A percentile compares a stretch with the other conserved stretches of the same genome.
phyloP scores from a whole-genome alignment of 345 rosid species.

The Eutrema japonicum region DNA sequence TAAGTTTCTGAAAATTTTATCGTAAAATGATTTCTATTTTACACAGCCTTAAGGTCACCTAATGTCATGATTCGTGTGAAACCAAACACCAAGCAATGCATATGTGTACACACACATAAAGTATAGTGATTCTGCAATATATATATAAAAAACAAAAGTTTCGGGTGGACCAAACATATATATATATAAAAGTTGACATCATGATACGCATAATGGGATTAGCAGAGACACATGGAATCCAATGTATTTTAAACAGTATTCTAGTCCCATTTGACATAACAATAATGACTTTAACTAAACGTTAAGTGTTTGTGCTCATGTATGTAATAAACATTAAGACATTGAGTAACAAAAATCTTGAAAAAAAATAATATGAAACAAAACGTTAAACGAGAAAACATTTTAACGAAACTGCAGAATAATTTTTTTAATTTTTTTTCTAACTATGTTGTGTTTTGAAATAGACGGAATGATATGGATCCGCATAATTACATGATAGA shows the following conservation, averaged over 20 bases:
- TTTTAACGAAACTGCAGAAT: not conserved
- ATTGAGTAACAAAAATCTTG: slow-evolving; percentile 9
- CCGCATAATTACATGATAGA: not conserved
- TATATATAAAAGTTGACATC: slow-evolving; percentile 19
- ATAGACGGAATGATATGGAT: slow-evolving; percentile 1
- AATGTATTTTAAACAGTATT: slow-evolving; percentile 25
- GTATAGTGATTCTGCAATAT: slow-evolving; percentile 20
- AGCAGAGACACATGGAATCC: slow-evolving; percentile 38
- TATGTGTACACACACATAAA: slow-evolving; percentile 8
- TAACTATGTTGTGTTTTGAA: not conserved
- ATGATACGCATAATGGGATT: slow-evolving; percentile 31
- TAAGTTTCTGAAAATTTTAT: not conserved
- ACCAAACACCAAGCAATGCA: slow-evolving; percentile 18
- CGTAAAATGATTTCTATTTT: not conserved
- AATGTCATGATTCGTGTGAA: slow-evolving; percentile 21
- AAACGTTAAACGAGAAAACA: not conserved
- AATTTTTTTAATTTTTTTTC: not conserved
- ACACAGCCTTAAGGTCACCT: not conserved
- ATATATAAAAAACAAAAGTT: not conserved
- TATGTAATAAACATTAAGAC: slow-evolving; percentile 1
- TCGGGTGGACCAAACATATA: slow-evolving; percentile 37
- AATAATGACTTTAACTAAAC: not conserved
- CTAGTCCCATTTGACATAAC: slow-evolving; percentile 26
- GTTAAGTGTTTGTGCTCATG: slow-evolving; percentile 8
- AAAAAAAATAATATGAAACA: not conserved